Evolutionary conservation across 2,329 filamentous ascomycete species (phyloP).

Genomic region (Alternaria postmessia): DNA sequence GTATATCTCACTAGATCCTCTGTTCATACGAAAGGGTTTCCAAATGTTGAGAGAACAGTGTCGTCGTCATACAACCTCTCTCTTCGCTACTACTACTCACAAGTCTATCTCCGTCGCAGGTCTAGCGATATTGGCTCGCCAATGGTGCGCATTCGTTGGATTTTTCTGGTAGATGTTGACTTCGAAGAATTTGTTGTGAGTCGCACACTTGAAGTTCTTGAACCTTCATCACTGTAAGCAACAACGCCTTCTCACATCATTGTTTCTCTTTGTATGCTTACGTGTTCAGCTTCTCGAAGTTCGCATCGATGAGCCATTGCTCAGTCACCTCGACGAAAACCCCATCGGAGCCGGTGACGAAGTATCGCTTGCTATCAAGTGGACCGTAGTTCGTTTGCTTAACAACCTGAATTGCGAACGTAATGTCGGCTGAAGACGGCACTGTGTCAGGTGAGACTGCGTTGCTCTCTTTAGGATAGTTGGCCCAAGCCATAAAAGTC

Average conservation of each 20-base stretch:
- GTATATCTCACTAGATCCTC: too few species aligned
- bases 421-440: not conserved
- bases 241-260: not conserved
- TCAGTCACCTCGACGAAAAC: slow-evolving; percentile 48
- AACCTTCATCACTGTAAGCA: slow-evolving; percentile 43
- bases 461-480: slow-evolving; percentile 27
- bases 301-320: slow-evolving; percentile 51
- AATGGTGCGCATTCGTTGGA: slow-evolving; percentile 56
- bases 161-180: slow-evolving; percentile 60
- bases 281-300: slow-evolving; percentile 58
- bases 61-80: too few species aligned
- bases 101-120: slow-evolving; percentile 52
- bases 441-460: not conserved
- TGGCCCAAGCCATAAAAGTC: slow-evolving; percentile 43
- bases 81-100: not conserved
- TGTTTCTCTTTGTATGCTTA: slow-evolving; percentile 18
- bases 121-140: slow-evolving; percentile 55
- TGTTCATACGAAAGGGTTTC: too few species aligned
- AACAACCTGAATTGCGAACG: slow-evolving; percentile 54
- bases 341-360: slow-evolving; percentile 30
- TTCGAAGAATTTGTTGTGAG: slow-evolving; percentile 60
- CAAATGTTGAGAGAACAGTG: too few species aligned
- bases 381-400: slow-evolving; percentile 57
- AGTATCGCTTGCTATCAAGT: slow-evolving; percentile 56
- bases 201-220: slow-evolving; percentile 58